A percentile compares a stretch with the other conserved stretches of the same genome.
phyloP scores from a whole-genome alignment of 2,329 filamentous ascomycete genomes.

The Xylariaceae sp. region DNA sequence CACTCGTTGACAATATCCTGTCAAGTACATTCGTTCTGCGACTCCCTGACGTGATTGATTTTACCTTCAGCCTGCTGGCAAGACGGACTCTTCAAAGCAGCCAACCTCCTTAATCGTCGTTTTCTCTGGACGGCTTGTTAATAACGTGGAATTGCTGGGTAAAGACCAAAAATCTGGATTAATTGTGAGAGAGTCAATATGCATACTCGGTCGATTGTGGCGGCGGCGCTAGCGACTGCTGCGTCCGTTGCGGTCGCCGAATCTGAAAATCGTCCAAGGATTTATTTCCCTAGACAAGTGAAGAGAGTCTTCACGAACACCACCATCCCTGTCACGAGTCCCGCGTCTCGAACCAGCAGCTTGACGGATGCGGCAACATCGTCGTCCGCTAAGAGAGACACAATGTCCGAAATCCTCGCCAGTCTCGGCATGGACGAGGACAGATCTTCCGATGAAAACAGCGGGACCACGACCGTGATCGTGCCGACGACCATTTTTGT shows the following conservation, averaged over 20 bases:
- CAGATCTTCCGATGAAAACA: slow-evolving; percentile 10
- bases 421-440: slow-evolving; percentile 18
- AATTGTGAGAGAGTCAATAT: slow-evolving; percentile 25
- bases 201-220: slow-evolving; percentile 31
- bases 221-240: slow-evolving; percentile 37
- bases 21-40: slow-evolving; percentile 46
- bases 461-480: slow-evolving; percentile 14
- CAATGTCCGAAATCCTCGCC: slow-evolving; percentile 28
- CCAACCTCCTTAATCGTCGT: slow-evolving; percentile 22
- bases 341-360: slow-evolving; percentile 23
- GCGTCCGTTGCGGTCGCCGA: slow-evolving; percentile 37
- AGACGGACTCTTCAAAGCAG: slow-evolving; percentile 22
- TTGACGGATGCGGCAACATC: slow-evolving; percentile 18
- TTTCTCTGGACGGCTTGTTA: slow-evolving; percentile 3
- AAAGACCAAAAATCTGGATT: slow-evolving; percentile 17
- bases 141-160: slow-evolving; percentile 15
- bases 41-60: slow-evolving; percentile 38
- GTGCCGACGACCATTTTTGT: slow-evolving; percentile 15
- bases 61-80: slow-evolving; percentile 1
- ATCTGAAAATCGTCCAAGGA: slow-evolving; percentile 36
- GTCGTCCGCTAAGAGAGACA: slow-evolving; percentile 25
- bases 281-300: slow-evolving; percentile 42
- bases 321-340: slow-evolving; percentile 30
- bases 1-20: slow-evolving; percentile 41
- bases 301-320: slow-evolving; percentile 39